Base-by-base conservation (phyloP, 371 early-diverging fungal species). In the Apophysomyces ossiformis region DNA sequence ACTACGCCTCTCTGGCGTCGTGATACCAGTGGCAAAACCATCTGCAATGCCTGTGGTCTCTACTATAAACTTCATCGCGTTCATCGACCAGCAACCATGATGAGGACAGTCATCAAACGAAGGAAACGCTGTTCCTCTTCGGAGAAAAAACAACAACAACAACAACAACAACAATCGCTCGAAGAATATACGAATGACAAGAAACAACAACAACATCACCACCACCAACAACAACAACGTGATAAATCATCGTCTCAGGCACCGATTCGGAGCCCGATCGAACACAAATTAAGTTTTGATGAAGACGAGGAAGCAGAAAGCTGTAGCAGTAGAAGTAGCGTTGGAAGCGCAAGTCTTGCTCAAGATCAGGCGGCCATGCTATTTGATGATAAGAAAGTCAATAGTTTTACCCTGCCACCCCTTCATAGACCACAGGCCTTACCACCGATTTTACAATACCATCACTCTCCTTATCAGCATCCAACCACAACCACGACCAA, bases 31-130 rank as follows among this genome's bases (percentile, higher is more conserved):
- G 91, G 90, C 37, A 82, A 89, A 36, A 77, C 83, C 12, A 82
- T 92, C 41, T 93, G 94, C 73, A 93, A 93, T 75, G 93, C 93
- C 2, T 93, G 93, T 69, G 93, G 93, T 2, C 74, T 95, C 21
- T 94, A 93, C 68, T 89, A 86, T 69, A 90, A 89, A 65, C 78
- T 91, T 1, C 94, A 95, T 70, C 74, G 75, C 56, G 77, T 80
- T 7, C 85, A 85, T 59, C 81, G 90, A 37, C 90, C 84, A 13
- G 77, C 81, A 35, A 79, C 76, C 37, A 82, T 87, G 84, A 83
- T 79, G 74, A 74, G 79, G 1, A 77, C 81, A 2, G 86, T 87
- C 4, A 86, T 87, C 63, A 85, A 84, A 64, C 78, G 86, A 39
- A 74, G 87, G 67, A 78, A 79, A 56, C 75, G 83, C 46, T 71